Evolutionary conservation across 1,284 basidiomycete species (phyloP), one percentile per base, ranked within the genome.

Genomic region (Sporisorium exsertum): DNA sequence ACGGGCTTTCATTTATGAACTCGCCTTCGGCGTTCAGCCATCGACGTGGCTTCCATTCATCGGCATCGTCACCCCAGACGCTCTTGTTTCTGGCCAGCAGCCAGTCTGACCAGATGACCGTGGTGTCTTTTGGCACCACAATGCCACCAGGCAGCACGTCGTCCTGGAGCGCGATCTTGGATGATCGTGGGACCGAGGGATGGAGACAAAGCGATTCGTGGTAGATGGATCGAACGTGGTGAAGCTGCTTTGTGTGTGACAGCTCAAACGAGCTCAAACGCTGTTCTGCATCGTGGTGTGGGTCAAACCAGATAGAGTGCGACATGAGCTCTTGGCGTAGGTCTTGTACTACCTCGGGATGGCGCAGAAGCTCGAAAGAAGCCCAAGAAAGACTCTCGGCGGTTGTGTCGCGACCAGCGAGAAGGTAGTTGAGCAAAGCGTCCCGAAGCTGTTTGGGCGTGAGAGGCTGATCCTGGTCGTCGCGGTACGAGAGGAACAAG

Each of bases 1-100:
- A 66, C 33, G 54, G 56, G 1, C 50, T 35, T 27, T 45, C 27
- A 35, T 66, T 54, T 51, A 35, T 22, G 43, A 40, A 40, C n/a
- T 50, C 55, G 6, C 37, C 43, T 32, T 50, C 37, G 5, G 43
- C 47, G 32, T 58, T 55, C 15, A 90, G 77, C 90, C 90, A 91
- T 22, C 90, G 88, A 50, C 88, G 87, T 4, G 90, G 90, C 40
- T 88, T 86, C 78, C 90, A 91, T n/a, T 86, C 62, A 50, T 87
- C 79, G 5, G 89, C 88, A 80, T 91, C 90, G 12, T 87, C 77
- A 8, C 90, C 90, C 90, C 90, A 91, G 15, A 88, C 83, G 18
- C 86, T 85, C 55, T 86, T 80, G 59, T 90, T 88, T 45, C 73
- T 26, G 18, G 59, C 73, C 69, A 76, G 67, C 37, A 60, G 61